Base-by-base conservation (phyloP, 1,284 basidiomycete species). In the Hemileia vastatrix region DNA sequence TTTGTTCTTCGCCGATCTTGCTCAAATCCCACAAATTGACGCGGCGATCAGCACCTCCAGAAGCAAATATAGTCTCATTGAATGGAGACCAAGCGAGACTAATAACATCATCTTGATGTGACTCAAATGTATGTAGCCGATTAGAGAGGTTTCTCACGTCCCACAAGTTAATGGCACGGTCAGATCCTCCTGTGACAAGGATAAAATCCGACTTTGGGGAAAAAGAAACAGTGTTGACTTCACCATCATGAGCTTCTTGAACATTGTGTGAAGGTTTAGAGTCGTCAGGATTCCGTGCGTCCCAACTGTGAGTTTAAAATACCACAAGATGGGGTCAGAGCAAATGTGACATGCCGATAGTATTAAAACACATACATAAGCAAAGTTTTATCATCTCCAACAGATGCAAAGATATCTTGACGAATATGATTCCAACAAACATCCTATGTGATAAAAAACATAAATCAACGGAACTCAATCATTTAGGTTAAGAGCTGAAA, bases 11-110 rank as follows among this genome's bases (percentile, higher is more conserved):
- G 1, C 94, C 94, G 67, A 98, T 96, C 68, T 87, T 84, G 43
- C 85, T 83, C 56, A 97, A 78, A 78, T 99, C 93, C 95, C 95
- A 99, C 54, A 98, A 80, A 70, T 95, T 94, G 66, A 98, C 84
- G 19, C 95, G 82, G 33, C 95, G 83, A 75, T 99, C 94, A 57
- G 90, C 87, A 0, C 88, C 89, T 0, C 91, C 91, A 3, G 88
- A 92, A 0, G 91, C 92, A 69, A 96, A 95, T 64, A 95, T 83
- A 2, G 88, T 90, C 5, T 86, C 82, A 70, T 89, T 88, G 72
- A 91, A 88, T 4, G 95, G 94, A 3, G 91, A 95, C 94, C 94
- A 99, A 11, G 90, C 81, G 18, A 98, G 80, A 69, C 92, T 88
- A 15, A 97, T 83, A 18, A 99, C 90, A 76, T 97, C 95, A 72